These are phyloP conservation scores for Cucumis cinereus DNA, from an alignment of 306 rosid species.

Conservation along the genomic window DNA sequence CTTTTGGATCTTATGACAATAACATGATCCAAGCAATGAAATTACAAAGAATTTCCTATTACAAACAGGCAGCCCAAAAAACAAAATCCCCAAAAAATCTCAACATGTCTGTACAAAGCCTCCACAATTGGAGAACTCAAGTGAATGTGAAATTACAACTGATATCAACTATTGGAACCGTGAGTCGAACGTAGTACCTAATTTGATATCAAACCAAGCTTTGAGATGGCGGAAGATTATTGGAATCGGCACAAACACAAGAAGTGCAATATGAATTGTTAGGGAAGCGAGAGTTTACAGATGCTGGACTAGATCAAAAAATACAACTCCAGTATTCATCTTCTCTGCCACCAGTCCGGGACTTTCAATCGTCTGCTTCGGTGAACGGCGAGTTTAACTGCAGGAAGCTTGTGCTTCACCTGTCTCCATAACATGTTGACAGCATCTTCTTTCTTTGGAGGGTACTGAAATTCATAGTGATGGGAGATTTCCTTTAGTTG, in stretches of 20 bases:
- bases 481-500: conserved; percentile 54
- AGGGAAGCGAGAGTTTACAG: neutral
- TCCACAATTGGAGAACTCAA: neutral
- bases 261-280: neutral
- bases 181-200: neutral
- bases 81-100: neutral
- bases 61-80: neutral
- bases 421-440: conserved; percentile 95
- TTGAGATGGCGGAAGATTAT: neutral
- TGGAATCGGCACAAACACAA: neutral
- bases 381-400: conserved; percentile 55
- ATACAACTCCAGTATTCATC: conserved; percentile 20
- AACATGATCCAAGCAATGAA: neutral
- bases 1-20: neutral
- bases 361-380: conserved; percentile 72
- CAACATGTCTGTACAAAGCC: conserved; percentile 5
- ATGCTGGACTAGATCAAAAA: neutral
- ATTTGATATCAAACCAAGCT: neutral
- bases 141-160: neutral
- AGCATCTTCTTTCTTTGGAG: conserved; percentile 68
- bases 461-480: conserved; percentile 87
- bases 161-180: neutral
- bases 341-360: conserved; percentile 77
- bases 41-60: conserved; percentile 4
- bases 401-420: conserved; percentile 76